A percentile compares a stretch with the other conserved stretches of the same genome.
Conservation (phyloP, 2,329 filamentous ascomycete genomes). For the Verticillium nonalfalfae region DNA sequence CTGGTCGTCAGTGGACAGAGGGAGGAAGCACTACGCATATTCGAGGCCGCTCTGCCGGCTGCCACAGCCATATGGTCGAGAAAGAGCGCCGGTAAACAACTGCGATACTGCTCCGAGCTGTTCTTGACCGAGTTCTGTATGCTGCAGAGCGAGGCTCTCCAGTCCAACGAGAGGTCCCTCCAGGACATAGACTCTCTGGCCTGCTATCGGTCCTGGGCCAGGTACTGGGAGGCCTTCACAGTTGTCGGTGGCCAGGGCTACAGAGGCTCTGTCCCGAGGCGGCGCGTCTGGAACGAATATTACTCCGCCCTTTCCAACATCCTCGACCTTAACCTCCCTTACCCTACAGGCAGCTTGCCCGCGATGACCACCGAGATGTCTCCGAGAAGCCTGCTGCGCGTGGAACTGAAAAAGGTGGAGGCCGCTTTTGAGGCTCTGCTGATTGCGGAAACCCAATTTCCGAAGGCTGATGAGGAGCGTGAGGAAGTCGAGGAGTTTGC, state of each 20-base stretch:
- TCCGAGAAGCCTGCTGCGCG: constrained; percentile 57
- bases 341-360: constrained; percentile 37
- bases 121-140: constrained; percentile 71
- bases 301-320: constrained; percentile 75
- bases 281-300: constrained; percentile 78
- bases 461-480: constrained; percentile 73
- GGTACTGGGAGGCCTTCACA: constrained; percentile 55
- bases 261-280: constrained; percentile 52
- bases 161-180: constrained; percentile 41
- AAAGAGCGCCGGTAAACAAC: constrained; percentile 54
- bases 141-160: constrained; percentile 55
- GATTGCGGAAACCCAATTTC: constrained; percentile 74
- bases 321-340: constrained; percentile 59
- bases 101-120: constrained; percentile 73
- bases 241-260: constrained; percentile 51
- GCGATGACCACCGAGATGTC: constrained; percentile 39
- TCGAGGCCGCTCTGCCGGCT: constrained; percentile 59
- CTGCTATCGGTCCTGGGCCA: constrained; percentile 61
- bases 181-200: constrained; percentile 47
- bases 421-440: constrained; percentile 72
- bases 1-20: constrained; percentile 42
- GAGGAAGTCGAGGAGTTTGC: constrained; percentile 78
- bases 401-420: constrained; percentile 76
- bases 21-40: constrained; percentile 58
- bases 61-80: constrained; percentile 46